Conservation (phyloP, 139 green algal genomes). For the Closterium sp. region DNA sequence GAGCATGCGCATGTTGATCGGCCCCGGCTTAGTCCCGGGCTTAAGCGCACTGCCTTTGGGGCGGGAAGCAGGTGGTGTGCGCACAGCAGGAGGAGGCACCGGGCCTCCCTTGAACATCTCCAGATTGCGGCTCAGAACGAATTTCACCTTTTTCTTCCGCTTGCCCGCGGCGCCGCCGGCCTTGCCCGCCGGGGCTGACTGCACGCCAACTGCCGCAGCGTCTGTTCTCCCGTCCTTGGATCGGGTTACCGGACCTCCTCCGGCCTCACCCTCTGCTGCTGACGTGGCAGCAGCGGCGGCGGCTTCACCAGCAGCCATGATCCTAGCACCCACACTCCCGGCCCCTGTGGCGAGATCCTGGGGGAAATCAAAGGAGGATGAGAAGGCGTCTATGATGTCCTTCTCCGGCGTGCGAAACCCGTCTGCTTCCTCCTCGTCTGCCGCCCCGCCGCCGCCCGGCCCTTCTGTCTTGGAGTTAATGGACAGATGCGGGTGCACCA, state of each 20-base stretch:
- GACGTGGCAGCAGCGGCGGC: too few species aligned
- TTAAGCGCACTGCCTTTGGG: constrained; percentile 65
- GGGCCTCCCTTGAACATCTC: constrained; percentile 68
- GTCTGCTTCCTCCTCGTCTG: neutral
- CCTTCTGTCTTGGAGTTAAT: neutral
- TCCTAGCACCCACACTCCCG: neutral
- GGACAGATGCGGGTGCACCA: neutral
- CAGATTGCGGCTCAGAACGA: constrained; percentile 75
- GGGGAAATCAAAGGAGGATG: neutral
- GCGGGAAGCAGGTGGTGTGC: constrained; percentile 67
- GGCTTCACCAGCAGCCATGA: neutral
- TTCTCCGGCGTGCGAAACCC: neutral
- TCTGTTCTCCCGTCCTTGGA: neutral
- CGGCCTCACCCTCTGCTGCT: neutral
- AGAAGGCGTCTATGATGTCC: neutral
- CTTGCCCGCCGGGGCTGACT: neutral
- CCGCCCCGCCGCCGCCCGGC: too few species aligned
- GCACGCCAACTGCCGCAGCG: neutral
- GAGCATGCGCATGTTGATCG: constrained; percentile 17
- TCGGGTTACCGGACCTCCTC: neutral
- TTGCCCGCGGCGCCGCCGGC: neutral
- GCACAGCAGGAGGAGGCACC: constrained; percentile 64
- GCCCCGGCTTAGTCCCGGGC: constrained; percentile 2
- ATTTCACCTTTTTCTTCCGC: constrained; percentile 59
- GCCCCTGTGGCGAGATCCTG: neutral